phyloP scores from a whole-genome alignment of 1,284 basidiomycete genomes.

The Wallemia mellicola region DNA sequence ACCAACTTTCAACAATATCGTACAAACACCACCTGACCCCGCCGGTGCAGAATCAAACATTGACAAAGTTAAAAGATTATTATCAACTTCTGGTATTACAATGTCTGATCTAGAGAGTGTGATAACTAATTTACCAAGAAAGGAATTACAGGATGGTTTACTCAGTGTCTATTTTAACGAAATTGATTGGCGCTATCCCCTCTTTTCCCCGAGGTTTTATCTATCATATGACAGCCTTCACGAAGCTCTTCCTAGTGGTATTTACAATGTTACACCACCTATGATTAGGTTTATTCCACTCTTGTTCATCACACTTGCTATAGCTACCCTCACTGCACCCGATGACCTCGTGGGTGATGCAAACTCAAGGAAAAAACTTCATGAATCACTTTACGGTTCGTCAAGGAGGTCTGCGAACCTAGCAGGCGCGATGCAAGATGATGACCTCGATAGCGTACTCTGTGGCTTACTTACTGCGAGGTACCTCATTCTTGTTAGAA shows the following conservation, averaged over 20 bases:
- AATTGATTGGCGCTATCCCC: constrained; percentile 6
- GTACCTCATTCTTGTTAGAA: constrained; percentile 14
- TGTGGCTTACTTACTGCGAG: constrained; percentile 17
- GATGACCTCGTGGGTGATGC: constrained; percentile 14
- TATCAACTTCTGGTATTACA: constrained; percentile 17
- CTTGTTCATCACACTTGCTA: constrained; percentile 19
- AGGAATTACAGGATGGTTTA: constrained; percentile 16
- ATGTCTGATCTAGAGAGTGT: constrained; percentile 3
- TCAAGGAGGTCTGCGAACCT: constrained; percentile 13
- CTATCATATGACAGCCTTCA: not conserved
- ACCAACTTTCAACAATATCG: not conserved
- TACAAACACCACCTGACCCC: constrained; percentile 2
- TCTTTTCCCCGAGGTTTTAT: not conserved
- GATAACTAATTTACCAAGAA: constrained; percentile 16
- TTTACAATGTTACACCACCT: constrained; percentile 11
- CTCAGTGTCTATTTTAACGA: constrained; percentile 14
- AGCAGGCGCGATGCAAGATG: constrained; percentile 17
- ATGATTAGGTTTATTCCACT: constrained; percentile 16
- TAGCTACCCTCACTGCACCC: constrained; percentile 16
- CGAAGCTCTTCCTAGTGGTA: not conserved
- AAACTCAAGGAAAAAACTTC: constrained; percentile 16
- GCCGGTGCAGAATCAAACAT: constrained; percentile 9
- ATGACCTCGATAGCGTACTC: constrained; percentile 18
- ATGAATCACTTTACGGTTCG: constrained; percentile 16
- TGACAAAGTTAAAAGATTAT: constrained; percentile 9